phyloP scores from a whole-genome alignment of 129 eudicot genomes.

The Pittosporum tobira region DNA sequence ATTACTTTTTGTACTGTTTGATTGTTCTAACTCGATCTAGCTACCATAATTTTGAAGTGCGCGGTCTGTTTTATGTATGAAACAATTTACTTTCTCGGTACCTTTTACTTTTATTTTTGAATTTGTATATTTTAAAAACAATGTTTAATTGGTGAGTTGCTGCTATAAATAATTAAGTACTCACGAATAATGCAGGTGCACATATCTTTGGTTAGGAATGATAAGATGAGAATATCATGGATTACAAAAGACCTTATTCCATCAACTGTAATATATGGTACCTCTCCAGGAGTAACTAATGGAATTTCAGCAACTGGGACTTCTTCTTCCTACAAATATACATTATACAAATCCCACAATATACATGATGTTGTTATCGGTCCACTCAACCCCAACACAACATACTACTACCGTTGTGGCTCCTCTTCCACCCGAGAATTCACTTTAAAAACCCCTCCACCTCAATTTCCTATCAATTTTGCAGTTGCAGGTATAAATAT shows the following conservation, averaged over 20 bases:
- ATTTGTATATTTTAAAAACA: too few species aligned
- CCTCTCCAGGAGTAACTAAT: conserved; percentile 28
- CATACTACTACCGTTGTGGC: conserved; percentile 54
- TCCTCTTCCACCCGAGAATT: conserved; percentile 23
- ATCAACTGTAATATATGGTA: conserved; percentile 45
- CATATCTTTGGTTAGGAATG: conserved; percentile 35
- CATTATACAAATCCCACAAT: conserved; percentile 39
- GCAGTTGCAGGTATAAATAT: conserved; percentile 54
- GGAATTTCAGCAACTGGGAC: conserved; percentile 37
- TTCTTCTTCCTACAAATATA: conserved; percentile 30
- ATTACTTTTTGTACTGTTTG: too few species aligned
- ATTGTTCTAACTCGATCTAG: too few species aligned
- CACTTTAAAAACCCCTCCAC: conserved; percentile 58
- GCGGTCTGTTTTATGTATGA: too few species aligned
- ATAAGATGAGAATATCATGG: conserved; percentile 70
- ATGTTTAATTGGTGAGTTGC: too few species aligned
- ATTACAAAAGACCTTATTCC: conserved; percentile 37
- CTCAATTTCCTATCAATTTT: conserved; percentile 52
- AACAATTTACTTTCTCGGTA: too few species aligned
- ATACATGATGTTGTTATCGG: conserved; percentile 56
- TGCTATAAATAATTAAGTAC: too few species aligned
- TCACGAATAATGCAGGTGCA: neutral
- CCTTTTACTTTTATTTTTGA: neutral
- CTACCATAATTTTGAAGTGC: too few species aligned
- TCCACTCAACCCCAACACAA: conserved; percentile 41